Base-by-base conservation (phyloP, 805 yeast species). In the Diddensiella caesifluorescens region DNA sequence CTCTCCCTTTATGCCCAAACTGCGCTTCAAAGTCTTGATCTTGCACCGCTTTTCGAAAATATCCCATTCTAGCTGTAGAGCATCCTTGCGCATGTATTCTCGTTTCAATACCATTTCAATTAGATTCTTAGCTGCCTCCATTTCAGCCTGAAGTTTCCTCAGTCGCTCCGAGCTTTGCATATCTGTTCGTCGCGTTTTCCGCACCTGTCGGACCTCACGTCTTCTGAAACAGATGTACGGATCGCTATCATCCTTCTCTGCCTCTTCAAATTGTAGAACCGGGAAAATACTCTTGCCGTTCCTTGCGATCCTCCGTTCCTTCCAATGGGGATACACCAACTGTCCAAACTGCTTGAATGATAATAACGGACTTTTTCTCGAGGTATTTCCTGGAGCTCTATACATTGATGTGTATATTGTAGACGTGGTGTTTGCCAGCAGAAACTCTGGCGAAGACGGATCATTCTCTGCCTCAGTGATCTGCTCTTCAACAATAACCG, bases 191-290 rank as follows among this genome's bases (percentile, higher is more conserved):
- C 98, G 78, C 0, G 98, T 92, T 62, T 92, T 92, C 62, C 98
- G 82, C 22, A 94, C 92, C 59, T 85, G 97, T 51, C 98, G 78
- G 50, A 87, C 82, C 57, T 89, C 97, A 62, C 98, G 82, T 52
- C 96, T 79, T 56, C 98, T 77, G 70, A 92, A 92, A 67, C 97
- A 87, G 30, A 87, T 82, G 62, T 92, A 92, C 1, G 98, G 97
- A 61, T 92, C 97, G 46, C 75, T 76, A 55, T 89, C 97, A 55
- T 89, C 97, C 56, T 88, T 88, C 45, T 86, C 92, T 42, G 76
- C 77, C 52, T 85, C 89, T 65, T 89, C 97, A 60, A 85, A 88
- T 60, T 80, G 84, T 38, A 92, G 68, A 12, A 71, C 62, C 3
- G 97, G 95, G 51, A 77, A 73, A 16, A 92, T 74, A 3, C 83